Evolutionary conservation across 164 flowering plant genomes (phyloP).

Genomic region (Paratinospora sagittata): DNA sequence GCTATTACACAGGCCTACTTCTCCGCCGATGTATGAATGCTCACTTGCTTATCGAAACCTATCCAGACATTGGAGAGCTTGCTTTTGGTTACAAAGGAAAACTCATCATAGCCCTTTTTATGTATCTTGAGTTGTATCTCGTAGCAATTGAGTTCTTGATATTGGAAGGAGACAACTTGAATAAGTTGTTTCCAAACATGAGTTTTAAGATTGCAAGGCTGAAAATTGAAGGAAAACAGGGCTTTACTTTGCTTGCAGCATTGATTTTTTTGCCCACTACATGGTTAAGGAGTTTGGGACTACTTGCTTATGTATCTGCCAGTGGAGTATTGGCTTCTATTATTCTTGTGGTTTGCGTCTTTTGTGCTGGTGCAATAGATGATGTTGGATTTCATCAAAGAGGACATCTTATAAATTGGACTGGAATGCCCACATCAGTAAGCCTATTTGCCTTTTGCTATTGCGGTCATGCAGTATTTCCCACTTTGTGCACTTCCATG

Average conservation of each 20-base stretch:
- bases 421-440: conserved; percentile 60
- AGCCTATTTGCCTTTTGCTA: conserved; percentile 75
- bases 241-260: conserved; percentile 44
- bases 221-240: conserved; percentile 18
- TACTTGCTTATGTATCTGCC: conserved; percentile 55
- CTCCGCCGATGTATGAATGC: too few relatives aligned
- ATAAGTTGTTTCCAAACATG: conserved; percentile 65
- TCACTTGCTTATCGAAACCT: conserved; percentile 31
- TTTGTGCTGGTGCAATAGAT: conserved; percentile 51
- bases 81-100: conserved; percentile 75
- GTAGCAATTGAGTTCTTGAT: conserved; percentile 63
- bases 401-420: conserved; percentile 36
- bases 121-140: conserved; percentile 58
- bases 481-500: conserved; percentile 74
- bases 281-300: too few relatives aligned
- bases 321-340: conserved; percentile 65
- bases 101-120: conserved; percentile 35
- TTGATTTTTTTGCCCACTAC: conserved; percentile 59
- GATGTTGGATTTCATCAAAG: conserved; percentile 57
- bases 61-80: conserved; percentile 53
- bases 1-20: too few relatives aligned
- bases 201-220: conserved; percentile 8
- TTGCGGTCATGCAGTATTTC: conserved; percentile 83
- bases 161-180: too few relatives aligned
- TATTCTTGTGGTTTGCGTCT: conserved; percentile 39